A percentile compares a stretch with the other conserved stretches of the same genome.
Conservation (phyloP, 1,284 basidiomycete genomes). For the Phaffia rhodozyma region DNA sequence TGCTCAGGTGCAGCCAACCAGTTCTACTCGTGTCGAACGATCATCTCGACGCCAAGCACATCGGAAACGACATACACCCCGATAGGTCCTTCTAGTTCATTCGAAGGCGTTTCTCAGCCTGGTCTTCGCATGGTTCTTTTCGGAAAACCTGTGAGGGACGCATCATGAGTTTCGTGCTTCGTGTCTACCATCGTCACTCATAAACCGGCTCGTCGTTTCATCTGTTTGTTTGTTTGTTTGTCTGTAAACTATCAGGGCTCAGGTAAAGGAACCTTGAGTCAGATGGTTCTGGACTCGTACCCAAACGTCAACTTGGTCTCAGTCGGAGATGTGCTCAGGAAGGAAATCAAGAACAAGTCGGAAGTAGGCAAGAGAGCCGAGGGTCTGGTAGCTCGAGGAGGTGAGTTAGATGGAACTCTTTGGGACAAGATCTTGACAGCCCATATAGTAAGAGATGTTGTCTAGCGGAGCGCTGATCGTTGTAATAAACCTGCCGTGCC, state of each 20-base stretch:
- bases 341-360: conserved; percentile 32
- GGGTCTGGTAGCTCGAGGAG: conserved; percentile 31
- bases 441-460: no score
- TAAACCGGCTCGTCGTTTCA: background rate
- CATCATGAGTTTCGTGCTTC: no score
- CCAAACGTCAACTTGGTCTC: conserved; percentile 13
- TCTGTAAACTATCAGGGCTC: conserved; percentile 18
- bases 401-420: conserved; percentile 22
- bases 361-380: conserved; percentile 32
- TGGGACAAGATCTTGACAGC: background rate
- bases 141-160: conserved; percentile 34
- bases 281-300: conserved; percentile 32
- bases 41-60: no score
- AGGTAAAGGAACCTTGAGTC: conserved; percentile 22
- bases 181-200: background rate
- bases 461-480: background rate
- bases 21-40: no score
- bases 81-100: background rate
- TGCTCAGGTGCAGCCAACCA: no score
- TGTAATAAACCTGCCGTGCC: background rate
- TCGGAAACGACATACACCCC: no score
- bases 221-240: background rate
- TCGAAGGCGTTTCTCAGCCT: conserved; percentile 2
- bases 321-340: conserved; percentile 34
- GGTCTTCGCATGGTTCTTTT: conserved; percentile 35